phyloP scores from a whole-genome alignment of 352 stramenopile genomes.

The Globisporangium lucens region DNA sequence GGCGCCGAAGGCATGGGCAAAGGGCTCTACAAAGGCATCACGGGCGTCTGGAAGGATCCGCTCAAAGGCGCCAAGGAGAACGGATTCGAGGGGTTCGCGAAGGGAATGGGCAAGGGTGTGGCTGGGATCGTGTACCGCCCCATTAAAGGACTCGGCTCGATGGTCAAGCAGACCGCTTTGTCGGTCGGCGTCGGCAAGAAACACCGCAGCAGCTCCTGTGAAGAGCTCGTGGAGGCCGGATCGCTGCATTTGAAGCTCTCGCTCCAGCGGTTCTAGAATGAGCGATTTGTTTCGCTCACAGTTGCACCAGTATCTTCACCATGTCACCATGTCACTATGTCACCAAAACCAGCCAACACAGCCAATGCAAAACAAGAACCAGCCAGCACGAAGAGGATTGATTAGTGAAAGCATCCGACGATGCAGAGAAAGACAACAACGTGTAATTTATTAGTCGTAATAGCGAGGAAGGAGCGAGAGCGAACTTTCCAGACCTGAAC shows the following conservation, averaged over 20 bases:
- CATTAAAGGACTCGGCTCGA: slow-evolving; percentile 67
- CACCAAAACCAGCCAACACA: not conserved
- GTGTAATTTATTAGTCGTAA: slow-evolving; percentile 57
- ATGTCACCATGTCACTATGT: not conserved
- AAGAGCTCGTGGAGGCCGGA: slow-evolving; percentile 59
- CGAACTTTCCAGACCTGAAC: not conserved
- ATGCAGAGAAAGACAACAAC: slow-evolving; percentile 26
- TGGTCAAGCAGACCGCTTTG: slow-evolving; percentile 74
- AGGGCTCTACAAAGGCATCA: slow-evolving; percentile 71
- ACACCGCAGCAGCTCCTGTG: slow-evolving; percentile 28
- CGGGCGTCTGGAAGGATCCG: slow-evolving; percentile 72
- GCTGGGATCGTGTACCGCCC: slow-evolving; percentile 66
- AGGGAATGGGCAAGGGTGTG: slow-evolving; percentile 66
- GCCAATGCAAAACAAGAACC: not conserved
- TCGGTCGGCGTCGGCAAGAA: slow-evolving; percentile 62
- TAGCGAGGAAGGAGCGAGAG: not conserved
- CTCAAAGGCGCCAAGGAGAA: slow-evolving; percentile 74
- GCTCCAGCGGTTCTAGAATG: slow-evolving; percentile 58
- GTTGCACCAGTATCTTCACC: not conserved
- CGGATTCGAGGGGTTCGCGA: slow-evolving; percentile 69
- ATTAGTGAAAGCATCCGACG: not conserved
- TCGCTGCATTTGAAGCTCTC: slow-evolving; percentile 58
- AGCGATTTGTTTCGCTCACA: not conserved
- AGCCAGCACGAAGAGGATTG: not conserved
- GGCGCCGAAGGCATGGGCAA: slow-evolving; percentile 66